Evolutionary conservation across 768 basidiomycete species (phyloP).

Genomic region (Russula sp.): DNA sequence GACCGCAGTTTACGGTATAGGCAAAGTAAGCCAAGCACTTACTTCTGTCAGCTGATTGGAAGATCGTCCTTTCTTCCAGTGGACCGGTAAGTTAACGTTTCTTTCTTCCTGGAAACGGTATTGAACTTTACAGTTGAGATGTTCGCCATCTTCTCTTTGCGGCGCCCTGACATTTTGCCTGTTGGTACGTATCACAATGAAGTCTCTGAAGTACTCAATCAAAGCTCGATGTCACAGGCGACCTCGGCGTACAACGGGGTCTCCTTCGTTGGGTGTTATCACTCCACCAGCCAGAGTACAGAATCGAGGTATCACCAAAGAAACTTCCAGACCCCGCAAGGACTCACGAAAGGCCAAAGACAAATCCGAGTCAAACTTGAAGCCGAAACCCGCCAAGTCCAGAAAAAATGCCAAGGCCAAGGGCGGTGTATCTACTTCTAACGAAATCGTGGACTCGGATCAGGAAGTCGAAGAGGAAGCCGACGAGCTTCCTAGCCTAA

Average conservation of each 20-base stretch:
- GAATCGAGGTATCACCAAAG: slow-evolving; percentile 50
- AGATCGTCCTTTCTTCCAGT: slow-evolving; percentile 38
- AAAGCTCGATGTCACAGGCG: slow-evolving; percentile 46
- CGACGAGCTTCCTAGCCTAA: slow-evolving; percentile 23
- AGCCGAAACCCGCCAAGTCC: slow-evolving; percentile 30
- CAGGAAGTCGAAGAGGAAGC: slow-evolving; percentile 12
- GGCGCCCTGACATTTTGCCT: slow-evolving; percentile 79
- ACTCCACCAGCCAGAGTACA: slow-evolving; percentile 52
- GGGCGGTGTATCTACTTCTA: not conserved
- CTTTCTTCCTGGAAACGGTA: not conserved
- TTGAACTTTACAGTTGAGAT: slow-evolving; percentile 62
- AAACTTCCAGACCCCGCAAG: slow-evolving; percentile 39
- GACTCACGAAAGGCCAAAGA: slow-evolving; percentile 13
- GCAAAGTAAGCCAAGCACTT: slow-evolving; percentile 48
- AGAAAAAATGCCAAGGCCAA: not conserved
- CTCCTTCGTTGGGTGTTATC: slow-evolving; percentile 66
- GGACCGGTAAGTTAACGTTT: slow-evolving; percentile 52
- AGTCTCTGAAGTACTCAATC: not conserved
- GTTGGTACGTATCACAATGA: slow-evolving; percentile 40
- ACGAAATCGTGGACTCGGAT: slow-evolving; percentile 10
- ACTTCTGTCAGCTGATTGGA: not conserved
- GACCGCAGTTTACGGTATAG: slow-evolving; percentile 76
- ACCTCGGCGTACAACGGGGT: slow-evolving; percentile 81
- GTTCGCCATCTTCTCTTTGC: slow-evolving; percentile 87
- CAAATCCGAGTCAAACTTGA: slow-evolving; percentile 13